These are phyloP conservation scores for Venturia pyrina DNA, from an alignment of 2,329 filamentous ascomycete species.

Conservation along the genomic window DNA sequence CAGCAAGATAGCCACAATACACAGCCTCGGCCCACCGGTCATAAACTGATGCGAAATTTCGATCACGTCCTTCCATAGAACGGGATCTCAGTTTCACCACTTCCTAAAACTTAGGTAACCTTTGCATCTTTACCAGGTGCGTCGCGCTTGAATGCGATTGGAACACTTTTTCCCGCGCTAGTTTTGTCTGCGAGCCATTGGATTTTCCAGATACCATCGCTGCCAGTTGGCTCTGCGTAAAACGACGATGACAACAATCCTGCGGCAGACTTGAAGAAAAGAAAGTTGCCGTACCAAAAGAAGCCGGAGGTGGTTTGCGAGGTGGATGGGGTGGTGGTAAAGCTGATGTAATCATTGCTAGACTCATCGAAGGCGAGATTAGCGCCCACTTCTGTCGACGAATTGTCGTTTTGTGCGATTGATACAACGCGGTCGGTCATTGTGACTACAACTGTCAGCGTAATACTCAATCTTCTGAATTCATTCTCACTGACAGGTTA, in stretches of 20 bases:
- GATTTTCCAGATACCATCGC: not conserved
- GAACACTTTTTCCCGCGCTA: not conserved
- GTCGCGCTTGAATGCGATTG: not conserved
- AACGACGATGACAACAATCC: not conserved
- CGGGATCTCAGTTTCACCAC: not conserved
- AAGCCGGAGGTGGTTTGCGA: not conserved
- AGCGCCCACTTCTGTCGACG: not conserved
- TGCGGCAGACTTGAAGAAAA: not conserved
- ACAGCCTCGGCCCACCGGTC: not conserved
- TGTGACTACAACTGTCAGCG: not conserved
- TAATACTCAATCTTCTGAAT: not conserved
- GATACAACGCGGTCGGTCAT: not conserved
- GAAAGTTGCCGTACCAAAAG: not conserved
- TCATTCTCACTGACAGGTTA: not conserved
- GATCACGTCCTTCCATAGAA: not conserved
- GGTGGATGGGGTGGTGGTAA: not conserved
- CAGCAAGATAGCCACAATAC: not conserved
- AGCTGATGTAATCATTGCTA: not conserved
- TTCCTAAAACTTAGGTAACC: not conserved
- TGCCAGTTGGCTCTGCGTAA: not conserved
- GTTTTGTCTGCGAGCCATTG: constrained; percentile 1
- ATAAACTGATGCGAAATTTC: not conserved
- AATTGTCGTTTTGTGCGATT: not conserved
- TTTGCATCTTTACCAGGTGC: not conserved
- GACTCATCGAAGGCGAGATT: not conserved